Evolutionary conservation across 305 asterid genomes (phyloP), one percentile per base, ranked within the genome.

Genomic region (Caryopteris hybrid): DNA sequence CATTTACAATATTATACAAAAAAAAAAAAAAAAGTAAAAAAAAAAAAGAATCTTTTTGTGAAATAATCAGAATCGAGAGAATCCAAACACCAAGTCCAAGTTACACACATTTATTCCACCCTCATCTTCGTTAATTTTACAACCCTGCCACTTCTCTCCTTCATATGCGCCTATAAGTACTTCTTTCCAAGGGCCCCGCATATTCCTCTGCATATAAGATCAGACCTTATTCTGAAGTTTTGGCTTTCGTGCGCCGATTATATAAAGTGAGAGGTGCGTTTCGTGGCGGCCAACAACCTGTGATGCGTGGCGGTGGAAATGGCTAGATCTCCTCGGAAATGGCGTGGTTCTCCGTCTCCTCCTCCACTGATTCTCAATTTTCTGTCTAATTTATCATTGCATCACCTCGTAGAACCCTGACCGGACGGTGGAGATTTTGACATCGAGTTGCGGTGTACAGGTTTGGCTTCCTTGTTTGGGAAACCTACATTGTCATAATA

Each of bases 291-390:
- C 66, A 72, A 27, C 56, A 38, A 74, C 74, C 45, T 76, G 75
- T 74, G 90, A 79, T 81, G 81, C 86, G 83, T 80, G 80, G 70
- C 75, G 66, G 73, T 67, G 73, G 69, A 48, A 58, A 77, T 80
- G 88, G 85, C 79, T 73, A 74, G 84, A 75, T 77, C 83, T 72
- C 82, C 64, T 74, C 65, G 72, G 62, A 61, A 77, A 70, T 66
- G 66, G 16, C 68, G 72, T 60, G 63, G 27, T 74, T 71, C 55
- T 27, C 5, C 61, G 39, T 23, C 63, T 54, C 54, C 74, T 14
- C 21, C 71, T 27, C 52, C 36, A 12, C 43, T 55, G 68, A 73
- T 52, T 60, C 70, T 58, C 52, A 54, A 11, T 17, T 68, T 55
- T 22, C 33, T 18, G 9, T 20, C 22, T 43, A 23, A 55, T 76